Base-by-base conservation (phyloP, 140 eudicot species). In the Bidens hawaiensis region DNA sequence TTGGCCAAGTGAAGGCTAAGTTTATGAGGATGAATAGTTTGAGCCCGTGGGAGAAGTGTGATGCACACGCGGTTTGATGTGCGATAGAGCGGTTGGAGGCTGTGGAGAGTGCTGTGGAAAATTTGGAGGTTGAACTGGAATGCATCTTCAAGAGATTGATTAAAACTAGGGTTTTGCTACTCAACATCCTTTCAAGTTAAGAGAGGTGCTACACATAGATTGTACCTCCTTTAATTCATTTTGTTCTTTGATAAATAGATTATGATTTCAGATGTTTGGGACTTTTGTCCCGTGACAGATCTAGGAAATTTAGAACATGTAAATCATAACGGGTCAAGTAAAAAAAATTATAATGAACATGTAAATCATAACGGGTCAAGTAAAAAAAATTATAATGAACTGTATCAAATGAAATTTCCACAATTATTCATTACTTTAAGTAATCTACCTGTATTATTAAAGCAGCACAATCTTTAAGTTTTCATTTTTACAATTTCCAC, bases 81-180 rank as follows among this genome's bases (percentile, higher is more conserved):
- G 85, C 70, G 48, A 63, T 57, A 51, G 83, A 78, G 57, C 61
- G 89, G 53, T 58, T 90, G 63, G 94, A 83, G 68, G 81, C 82
- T 40, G 95, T 86, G 64, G 97, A 90, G 69, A 58, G 65, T 27
- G 86, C 71, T 43, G 82, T 83, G 42, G 86, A 86, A 49, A 88
- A 86, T 5, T 76, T 90, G 70, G 94, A 86, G 64, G 84, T 70
- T 46, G 94, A 87, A 64, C 26, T 90, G 10, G 95, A 86, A 57
- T 72, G 87, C 22, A 82, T 90, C 9, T 86, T 80, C 26, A 81
- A 90, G 65, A 68, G 95, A 62, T 72, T 86, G 74, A 80, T 90
- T 17, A 66, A 76, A 76, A 90, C 97, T 55, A 84, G 97, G 48
- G 97, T 88, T 47, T 86, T 86, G 41, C 80, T 90, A 42, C 90